phyloP scores from a whole-genome alignment of 768 basidiomycete genomes.

The Serendipita vermifera region DNA sequence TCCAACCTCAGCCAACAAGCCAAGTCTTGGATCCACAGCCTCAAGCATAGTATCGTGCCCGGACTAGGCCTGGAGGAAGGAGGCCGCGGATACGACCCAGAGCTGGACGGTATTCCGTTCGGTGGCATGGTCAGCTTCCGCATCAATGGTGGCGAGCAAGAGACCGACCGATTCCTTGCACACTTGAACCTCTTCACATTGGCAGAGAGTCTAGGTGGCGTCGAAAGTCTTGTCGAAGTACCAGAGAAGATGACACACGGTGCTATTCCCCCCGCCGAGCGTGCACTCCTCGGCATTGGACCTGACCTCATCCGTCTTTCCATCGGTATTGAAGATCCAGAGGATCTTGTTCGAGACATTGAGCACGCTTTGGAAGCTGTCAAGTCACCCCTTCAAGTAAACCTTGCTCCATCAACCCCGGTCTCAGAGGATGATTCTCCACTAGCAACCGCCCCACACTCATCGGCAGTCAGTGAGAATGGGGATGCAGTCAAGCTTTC shows the following conservation, averaged over 20 bases:
- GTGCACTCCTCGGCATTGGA: constrained; percentile 60
- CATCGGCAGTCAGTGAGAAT: neutral
- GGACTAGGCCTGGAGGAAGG: constrained; percentile 18
- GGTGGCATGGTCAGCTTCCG: constrained; percentile 80
- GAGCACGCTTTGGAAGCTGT: constrained; percentile 46
- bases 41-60: constrained; percentile 23
- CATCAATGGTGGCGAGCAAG: constrained; percentile 29
- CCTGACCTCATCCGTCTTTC: constrained; percentile 65
- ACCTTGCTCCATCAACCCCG: neutral
- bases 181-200: constrained; percentile 30
- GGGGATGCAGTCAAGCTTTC: neutral
- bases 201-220: constrained; percentile 71
- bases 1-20: constrained; percentile 56
- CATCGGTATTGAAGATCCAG: constrained; percentile 79
- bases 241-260: constrained; percentile 86
- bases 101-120: constrained; percentile 57
- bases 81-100: constrained; percentile 16
- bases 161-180: constrained; percentile 47
- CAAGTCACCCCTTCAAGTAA: neutral
- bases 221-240: constrained; percentile 81
- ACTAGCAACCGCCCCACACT: neutral
- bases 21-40: constrained; percentile 40
- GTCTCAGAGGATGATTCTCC: constrained; percentile 1
- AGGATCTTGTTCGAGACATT: constrained; percentile 67
- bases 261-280: constrained; percentile 53